Evolutionary conservation across 1,284 basidiomycete species (phyloP).

Genomic region (Malassezia furfur): DNA sequence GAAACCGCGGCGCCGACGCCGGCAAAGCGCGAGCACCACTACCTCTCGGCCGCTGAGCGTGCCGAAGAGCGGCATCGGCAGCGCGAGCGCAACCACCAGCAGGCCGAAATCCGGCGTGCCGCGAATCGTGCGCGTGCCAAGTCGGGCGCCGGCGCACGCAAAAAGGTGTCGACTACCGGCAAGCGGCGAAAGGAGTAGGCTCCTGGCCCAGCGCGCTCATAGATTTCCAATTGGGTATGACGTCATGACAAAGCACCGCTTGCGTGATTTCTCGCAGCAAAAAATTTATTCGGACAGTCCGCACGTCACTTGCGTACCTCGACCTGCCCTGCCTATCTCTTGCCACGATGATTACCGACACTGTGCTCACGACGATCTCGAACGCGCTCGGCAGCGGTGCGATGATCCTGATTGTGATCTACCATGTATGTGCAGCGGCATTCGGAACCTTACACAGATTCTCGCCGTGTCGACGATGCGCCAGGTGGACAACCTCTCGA

Average conservation of each 20-base stretch:
- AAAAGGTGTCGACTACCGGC: conserved; percentile 1
- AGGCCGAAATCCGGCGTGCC: conserved; percentile 10
- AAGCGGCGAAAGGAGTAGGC: neutral
- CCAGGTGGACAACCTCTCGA: conserved; percentile 12
- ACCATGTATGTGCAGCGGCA: conserved; percentile 11
- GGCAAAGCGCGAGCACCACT: neutral
- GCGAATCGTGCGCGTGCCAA: conserved; percentile 3
- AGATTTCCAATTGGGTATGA: too few relatives aligned
- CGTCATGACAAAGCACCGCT: neutral
- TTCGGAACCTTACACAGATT: conserved; percentile 1
- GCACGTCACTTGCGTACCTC: too few relatives aligned
- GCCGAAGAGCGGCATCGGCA: conserved; percentile 9
- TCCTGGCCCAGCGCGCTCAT: neutral
- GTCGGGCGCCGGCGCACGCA: neutral
- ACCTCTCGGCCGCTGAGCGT: conserved; percentile 12
- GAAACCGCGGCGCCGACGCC: neutral
- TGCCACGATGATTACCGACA: conserved; percentile 15
- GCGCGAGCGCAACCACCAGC: conserved; percentile 9
- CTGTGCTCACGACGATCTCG: conserved; percentile 5
- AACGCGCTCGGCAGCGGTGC: conserved; percentile 13
- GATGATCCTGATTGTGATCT: conserved; percentile 16
- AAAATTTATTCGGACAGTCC: neutral
- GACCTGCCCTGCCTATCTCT: neutral
- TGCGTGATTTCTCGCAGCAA: conserved; percentile 9
- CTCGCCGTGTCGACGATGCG: conserved; percentile 12